Base-by-base conservation (phyloP, 1,284 basidiomycete genomes). In the Ustanciosporium gigantosporum region DNA sequence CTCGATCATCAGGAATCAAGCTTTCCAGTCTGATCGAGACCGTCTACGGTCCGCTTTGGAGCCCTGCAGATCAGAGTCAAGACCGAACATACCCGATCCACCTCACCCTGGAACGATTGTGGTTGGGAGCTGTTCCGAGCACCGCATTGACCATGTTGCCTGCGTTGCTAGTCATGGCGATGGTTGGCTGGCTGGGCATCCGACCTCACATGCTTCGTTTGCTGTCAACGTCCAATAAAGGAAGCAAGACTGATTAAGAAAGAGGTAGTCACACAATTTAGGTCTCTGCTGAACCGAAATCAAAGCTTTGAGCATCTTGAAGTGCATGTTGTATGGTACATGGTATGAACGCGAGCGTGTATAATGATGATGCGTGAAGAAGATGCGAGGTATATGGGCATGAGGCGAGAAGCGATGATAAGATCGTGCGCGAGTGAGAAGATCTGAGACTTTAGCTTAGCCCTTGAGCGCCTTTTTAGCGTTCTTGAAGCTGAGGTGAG, bases 401-500 rank as follows among this genome's bases (percentile, higher is more conserved):
- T n/a, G n/a, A n/a, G n/a, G n/a, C n/a, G n/a, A n/a, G n/a, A n/a
- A n/a, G n/a, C n/a, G n/a, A n/a, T n/a, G n/a, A n/a, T n/a, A n/a
- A n/a, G n/a, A n/a, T n/a, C n/a, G n/a, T n/a, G n/a, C n/a, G n/a
- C n/a, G n/a, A n/a, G n/a, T n/a, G n/a, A n/a, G 27, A n/a, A 29
- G n/a, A 29, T 9, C n/a, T 29, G 27, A n/a, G 27, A 11, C 11
- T n/a, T 9, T n/a, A 29, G 11, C n/a, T 37, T 25, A 64, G 17
- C 53, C 60, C 22, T 38, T 58, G 16, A 65, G 32, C 15, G 61
- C 61, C 45, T 65, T 51, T 22, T 51, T 58, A 0, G 47, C 50
- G 22, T 59, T 65, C 35, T 44, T 44, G 4, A 41, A 55, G 57
- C 78, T 49, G 47, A 81, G 76, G 76, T 81, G 80, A 32, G 79